Evolutionary conservation across 2,329 filamentous ascomycete species (phyloP), one percentile per base, ranked within the genome.

Genomic region (Grosmannia penicillata): DNA sequence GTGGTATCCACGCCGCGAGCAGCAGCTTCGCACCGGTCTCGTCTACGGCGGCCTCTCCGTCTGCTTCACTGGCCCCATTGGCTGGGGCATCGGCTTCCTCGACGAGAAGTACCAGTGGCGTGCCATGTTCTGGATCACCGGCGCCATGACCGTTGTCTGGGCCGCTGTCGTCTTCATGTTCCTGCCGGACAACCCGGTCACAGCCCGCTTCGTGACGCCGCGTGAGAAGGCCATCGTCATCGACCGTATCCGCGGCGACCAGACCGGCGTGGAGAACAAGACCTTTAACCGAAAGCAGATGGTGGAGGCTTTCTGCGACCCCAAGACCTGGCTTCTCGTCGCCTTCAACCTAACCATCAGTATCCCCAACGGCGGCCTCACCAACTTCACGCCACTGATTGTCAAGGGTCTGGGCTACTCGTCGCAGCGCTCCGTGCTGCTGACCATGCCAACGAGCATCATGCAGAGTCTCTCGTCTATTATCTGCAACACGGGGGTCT

Each of bases 261-360:
- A 75, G 54, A 73, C 69, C 6, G 72, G 72, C 26, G 65, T 75
- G 25, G 59, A 63, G 37, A 71, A 63, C 47, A 65, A 61, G 45
- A 62, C 64, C 43, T 73, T 75, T 51, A 68, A 66, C 18, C 50
- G 56, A 41, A 60, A 57, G 44, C 68, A 75, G 49, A 58, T 75
- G 6, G 36, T 65, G 3, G 72, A 75, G 48, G 61, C 66, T 6
- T 49, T 74, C 1, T 35, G 53, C 17, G 70, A 73, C 45, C 57
- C 61, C n/a, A 68, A 72, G 51, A 59, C 71, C 0, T 75, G 71
- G 53, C 56, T 75, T 13, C 72, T 75, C 47, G 70, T 70, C 24
- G 39, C 66, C 3, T 54, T 75, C 0, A 69, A 68, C 0, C 54
- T 65, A 23, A 62, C 72, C 39, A 62, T 62, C 42, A 74, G 72